Evolutionary conservation across 257 asterid species (phyloP).

Genomic region (Nicotiana paniculata): DNA sequence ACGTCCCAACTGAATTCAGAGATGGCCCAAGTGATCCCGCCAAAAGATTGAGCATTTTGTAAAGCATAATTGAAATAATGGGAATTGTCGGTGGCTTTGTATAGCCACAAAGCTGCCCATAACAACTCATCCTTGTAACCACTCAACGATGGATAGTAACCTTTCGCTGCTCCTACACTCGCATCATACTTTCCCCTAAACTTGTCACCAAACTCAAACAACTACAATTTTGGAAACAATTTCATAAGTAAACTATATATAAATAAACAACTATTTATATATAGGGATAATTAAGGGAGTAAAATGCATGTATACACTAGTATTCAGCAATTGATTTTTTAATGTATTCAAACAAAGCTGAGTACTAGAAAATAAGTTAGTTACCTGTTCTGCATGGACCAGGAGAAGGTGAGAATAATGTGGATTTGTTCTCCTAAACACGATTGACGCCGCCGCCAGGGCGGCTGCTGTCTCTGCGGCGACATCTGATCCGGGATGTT

Average conservation of each 20-base stretch:
- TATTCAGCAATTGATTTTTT: neutral
- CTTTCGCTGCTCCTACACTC: slow-evolving; percentile 65
- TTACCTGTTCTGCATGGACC: slow-evolving; percentile 62
- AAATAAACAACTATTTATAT: neutral
- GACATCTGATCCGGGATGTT: slow-evolving; percentile 58
- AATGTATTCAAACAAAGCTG: neutral
- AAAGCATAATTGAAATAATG: slow-evolving; percentile 50
- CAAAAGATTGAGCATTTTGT: slow-evolving; percentile 47
- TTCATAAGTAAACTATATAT: too few species aligned
- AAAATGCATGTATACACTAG: neutral
- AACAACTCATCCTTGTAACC: slow-evolving; percentile 86
- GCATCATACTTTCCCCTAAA: slow-evolving; percentile 65
- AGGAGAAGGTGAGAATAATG: slow-evolving; percentile 58
- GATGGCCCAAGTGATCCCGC: slow-evolving; percentile 87
- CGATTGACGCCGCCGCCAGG: slow-evolving; percentile 60
- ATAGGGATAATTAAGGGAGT: too few species aligned
- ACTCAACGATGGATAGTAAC: slow-evolving; percentile 78
- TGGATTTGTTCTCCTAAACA: slow-evolving; percentile 57
- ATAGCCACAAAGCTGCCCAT: slow-evolving; percentile 94
- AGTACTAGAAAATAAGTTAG: neutral
- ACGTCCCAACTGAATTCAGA: slow-evolving; percentile 95
- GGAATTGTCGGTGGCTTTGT: slow-evolving; percentile 64
- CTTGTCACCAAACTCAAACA: slow-evolving; percentile 84
- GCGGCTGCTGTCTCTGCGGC: slow-evolving; percentile 72
- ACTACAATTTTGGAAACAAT: slow-evolving; percentile 26